Evolutionary conservation across 148 eudicot genomes (phyloP), one percentile per base, ranked within the genome.

Genomic region (Arctostaphylos glauca): DNA sequence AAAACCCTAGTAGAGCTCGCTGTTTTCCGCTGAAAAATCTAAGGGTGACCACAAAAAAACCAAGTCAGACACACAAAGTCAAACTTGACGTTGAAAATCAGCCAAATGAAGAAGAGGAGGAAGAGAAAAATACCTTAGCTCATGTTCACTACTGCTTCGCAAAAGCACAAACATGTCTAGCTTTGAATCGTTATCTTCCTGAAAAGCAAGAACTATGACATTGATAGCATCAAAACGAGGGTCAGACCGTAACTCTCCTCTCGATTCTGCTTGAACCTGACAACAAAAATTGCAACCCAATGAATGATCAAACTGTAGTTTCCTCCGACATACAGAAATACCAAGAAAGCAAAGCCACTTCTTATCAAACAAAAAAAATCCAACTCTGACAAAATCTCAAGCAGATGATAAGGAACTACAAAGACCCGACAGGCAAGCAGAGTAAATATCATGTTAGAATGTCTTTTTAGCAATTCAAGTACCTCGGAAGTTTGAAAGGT

Each of bases 181-280:
- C 74, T 43, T 59, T 67, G 87, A 77, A 79, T 84, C 84, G 81
- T 86, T 82, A 79, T 96, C 99, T 87, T 94, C 91, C 86, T 94
- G 92, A 84, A 92, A 77, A 68, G 87, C 92, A 82, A 96, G 82
- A 80, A 85, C 90, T 80, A 96, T 83, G 80, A 92, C 43, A 86
- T 91, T 96, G 82, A 94, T 81, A 81, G 93, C 90, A 89, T 96
- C 99, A 91, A 88, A 89, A 70, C 88, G 93, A 23, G 99, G 98
- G 85, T 96, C 92, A 81, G 99, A 94, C 80, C 90, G 89, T 79
- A 94, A 88, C 71, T 94, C 99, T 73, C 95, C 99, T 85, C 94
- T 91, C 53, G 92, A 90, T 89, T 92, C 97, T 86, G 97, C 93
- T 77, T 87, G 98, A 59, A 96, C 91, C 93, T 93, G 88, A 38